Percentiles rank a stretch among this genome's conserved stretches.
phyloP scores from a whole-genome alignment of 108 stramenopile species.

The Discostella stelligeroides region DNA sequence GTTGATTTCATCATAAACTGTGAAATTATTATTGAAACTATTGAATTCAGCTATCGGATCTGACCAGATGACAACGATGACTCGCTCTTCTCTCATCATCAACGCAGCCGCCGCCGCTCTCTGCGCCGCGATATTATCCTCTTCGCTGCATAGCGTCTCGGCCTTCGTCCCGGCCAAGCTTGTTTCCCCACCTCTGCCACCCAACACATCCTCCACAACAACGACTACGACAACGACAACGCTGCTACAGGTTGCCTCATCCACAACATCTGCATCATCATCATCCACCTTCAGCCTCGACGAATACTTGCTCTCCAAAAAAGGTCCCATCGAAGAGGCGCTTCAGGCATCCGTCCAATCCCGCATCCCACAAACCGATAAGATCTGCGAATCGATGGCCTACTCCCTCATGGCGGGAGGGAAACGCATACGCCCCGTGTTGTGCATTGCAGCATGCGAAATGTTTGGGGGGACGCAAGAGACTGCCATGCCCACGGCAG shows the following conservation, averaged over 20 bases:
- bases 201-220: not conserved
- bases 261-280: conserved; percentile 11
- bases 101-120: conserved; percentile 10
- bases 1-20: no score
- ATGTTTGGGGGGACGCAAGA: conserved; percentile 85
- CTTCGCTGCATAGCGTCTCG: conserved; percentile 1
- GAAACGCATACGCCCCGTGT: conserved; percentile 93
- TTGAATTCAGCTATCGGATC: no score
- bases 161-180: conserved; percentile 32
- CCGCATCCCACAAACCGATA: conserved; percentile 70
- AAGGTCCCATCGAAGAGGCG: conserved; percentile 81
- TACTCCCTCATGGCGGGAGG: conserved; percentile 97
- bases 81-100: not conserved
- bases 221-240: conserved; percentile 5
- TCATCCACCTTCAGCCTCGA: conserved; percentile 64
- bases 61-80: no score
- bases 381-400: conserved; percentile 92
- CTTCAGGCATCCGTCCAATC: conserved; percentile 73
- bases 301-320: conserved; percentile 84
- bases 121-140: conserved; percentile 9
- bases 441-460: conserved; percentile 92
- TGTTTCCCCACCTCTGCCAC: not conserved
- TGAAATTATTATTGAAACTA: no score
- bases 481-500: conserved; percentile 90
- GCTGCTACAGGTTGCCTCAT: conserved; percentile 24